Percentiles rank a stretch among this genome's conserved stretches.
These are phyloP conservation scores for Globisporangium yorkense DNA, from an alignment of 352 stramenopile species.

Conservation along the genomic window DNA sequence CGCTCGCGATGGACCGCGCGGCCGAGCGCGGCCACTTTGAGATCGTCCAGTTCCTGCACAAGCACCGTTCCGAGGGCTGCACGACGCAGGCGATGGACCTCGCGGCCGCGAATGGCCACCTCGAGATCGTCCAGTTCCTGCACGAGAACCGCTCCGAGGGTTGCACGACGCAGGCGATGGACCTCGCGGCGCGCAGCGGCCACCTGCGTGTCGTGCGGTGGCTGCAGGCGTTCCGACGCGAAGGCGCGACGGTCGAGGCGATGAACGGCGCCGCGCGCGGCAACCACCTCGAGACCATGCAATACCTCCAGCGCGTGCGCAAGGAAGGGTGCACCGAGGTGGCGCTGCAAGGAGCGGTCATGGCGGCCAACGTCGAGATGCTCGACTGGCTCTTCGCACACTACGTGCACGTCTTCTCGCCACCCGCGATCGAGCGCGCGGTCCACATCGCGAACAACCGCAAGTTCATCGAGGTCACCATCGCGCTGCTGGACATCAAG, in stretches of 20 bases:
- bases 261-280: conserved; percentile 11
- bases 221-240: conserved; percentile 17
- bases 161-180: conserved; percentile 23
- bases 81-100: conserved; percentile 25
- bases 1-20: conserved; percentile 25
- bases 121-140: conserved; percentile 20
- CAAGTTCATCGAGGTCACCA: conserved; percentile 16
- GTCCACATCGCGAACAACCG: conserved; percentile 17
- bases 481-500: conserved; percentile 9
- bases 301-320: conserved; percentile 10
- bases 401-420: conserved; percentile 13
- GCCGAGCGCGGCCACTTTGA: conserved; percentile 24
- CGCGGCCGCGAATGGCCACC: conserved; percentile 19
- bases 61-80: conserved; percentile 20
- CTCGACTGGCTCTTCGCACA: conserved; percentile 16
- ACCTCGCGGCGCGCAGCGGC: conserved; percentile 15
- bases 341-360: conserved; percentile 13
- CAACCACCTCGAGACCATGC: conserved; percentile 13
- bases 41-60: conserved; percentile 24
- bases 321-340: conserved; percentile 8
- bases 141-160: conserved; percentile 25
- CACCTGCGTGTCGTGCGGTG: conserved; percentile 25
- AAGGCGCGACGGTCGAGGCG: conserved; percentile 18
- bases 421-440: conserved; percentile 6
- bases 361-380: conserved; percentile 13